Evolutionary conservation across 352 stramenopile genomes (phyloP), one percentile per base, ranked within the genome.

Genomic region (Phytophthora multivora): DNA sequence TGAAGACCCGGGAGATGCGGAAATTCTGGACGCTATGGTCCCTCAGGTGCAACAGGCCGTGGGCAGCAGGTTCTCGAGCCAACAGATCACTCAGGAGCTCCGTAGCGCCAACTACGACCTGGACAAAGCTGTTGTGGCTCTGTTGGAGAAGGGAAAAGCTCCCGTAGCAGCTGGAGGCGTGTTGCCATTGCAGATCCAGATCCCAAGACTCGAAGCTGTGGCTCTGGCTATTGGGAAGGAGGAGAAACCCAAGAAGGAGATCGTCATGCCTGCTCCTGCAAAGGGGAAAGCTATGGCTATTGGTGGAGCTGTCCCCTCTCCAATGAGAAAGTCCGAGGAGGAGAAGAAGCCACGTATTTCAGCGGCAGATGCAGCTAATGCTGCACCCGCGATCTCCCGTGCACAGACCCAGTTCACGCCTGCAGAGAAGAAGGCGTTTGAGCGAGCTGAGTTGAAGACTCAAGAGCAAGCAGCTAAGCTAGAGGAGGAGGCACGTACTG

Each of bases 51-150:
- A 77, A 38, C 67, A 73, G 21, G 74, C 69, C 7, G 59, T 89
- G 4, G 79, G 84, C 28, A 71, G 42, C 54, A 79, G 77, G 30
- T 88, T 91, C 48, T 75, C 80, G 16, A 49, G 77, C 21, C 47
- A 72, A n/a, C 77, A 91, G 67, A 75, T 93, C 55, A 71, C 77
- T 4, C 77, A 90, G 25, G 81, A 88, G 57, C 63, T 95, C 42
- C 82, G 86, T 33, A 57, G 50, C 9, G 55, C 80, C 63, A 95
- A 95, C 59, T 95, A 95, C 60, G 85, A 95, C 48, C 41, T 89
- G 45, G 84, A 93, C 58, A 83, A 88, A 59, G 68, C 86, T 0
- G 83, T 93, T 12, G 75, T 92, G 28, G 78, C 76, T 47, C 66
- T 95, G 15, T 59, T 95, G 55, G 84, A 92, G 55, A 89, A 86